Evolutionary conservation across 2,329 filamentous ascomycete genomes (phyloP).

Genomic region (Botrytis tulipae): DNA sequence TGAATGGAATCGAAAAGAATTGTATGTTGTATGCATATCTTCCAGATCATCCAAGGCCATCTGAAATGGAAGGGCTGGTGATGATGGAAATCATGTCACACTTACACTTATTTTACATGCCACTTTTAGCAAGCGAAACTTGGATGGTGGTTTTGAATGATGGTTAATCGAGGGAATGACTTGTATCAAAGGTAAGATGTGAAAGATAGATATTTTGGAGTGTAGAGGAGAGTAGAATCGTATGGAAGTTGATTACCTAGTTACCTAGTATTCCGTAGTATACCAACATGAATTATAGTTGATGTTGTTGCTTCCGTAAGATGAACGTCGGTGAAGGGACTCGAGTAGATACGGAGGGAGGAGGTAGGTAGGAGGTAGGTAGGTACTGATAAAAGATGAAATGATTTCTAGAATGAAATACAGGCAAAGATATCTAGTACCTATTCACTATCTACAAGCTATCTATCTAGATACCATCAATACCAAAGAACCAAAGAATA

Average conservation of each 20-base stretch:
- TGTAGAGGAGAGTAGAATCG: background rate
- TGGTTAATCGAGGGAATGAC: background rate
- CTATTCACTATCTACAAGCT: too few relatives aligned
- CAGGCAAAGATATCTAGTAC: background rate
- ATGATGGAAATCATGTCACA: constrained; percentile 9
- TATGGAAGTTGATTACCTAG: background rate
- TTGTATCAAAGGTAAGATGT: background rate
- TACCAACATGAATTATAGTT: background rate
- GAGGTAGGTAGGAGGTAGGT: too few relatives aligned
- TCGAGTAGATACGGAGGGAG: background rate
- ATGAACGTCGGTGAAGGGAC: background rate
- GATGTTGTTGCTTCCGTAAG: background rate
- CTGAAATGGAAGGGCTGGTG: constrained; percentile 3
- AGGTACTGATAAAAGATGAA: too few relatives aligned
- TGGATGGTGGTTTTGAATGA: background rate
- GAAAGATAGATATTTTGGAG: background rate
- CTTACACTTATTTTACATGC: background rate
- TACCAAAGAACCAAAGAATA: too few relatives aligned
- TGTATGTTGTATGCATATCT: background rate
- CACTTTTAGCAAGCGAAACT: constrained; percentile 1
- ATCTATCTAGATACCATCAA: too few relatives aligned
- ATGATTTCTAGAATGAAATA: background rate
- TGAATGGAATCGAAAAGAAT: background rate
- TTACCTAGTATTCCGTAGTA: background rate
- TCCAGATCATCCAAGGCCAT: background rate